Conservation (phyloP, 2,329 filamentous ascomycete genomes). For the Scytalidium lignicola region DNA sequence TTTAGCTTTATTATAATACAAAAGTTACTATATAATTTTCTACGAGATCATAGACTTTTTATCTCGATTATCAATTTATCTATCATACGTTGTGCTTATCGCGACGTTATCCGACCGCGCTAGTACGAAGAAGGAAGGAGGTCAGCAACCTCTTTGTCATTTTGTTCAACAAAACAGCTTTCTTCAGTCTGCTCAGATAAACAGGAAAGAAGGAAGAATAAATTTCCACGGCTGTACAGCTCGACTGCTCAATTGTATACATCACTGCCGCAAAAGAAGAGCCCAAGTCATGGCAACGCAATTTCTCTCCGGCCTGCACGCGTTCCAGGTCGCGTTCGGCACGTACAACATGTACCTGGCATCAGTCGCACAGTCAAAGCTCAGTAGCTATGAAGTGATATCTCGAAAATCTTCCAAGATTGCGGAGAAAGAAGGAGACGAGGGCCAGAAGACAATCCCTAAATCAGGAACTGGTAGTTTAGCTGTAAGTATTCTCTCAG, state of each 20-base stretch:
- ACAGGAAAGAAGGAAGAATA: too few species aligned
- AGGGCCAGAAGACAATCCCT: not conserved
- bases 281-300: constrained; percentile 9
- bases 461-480: not conserved
- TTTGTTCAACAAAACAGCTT: not conserved
- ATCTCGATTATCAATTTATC: too few species aligned
- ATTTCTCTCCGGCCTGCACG: constrained; percentile 28
- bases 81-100: too few species aligned
- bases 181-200: not conserved
- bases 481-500: not conserved
- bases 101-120: too few species aligned
- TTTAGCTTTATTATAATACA: too few species aligned
- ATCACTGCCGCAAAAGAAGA: not conserved
- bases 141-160: too few species aligned
- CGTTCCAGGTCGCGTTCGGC: constrained; percentile 34
- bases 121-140: too few species aligned
- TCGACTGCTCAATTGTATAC: not conserved
- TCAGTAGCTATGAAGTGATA: constrained; percentile 39
- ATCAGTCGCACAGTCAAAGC: constrained; percentile 36
- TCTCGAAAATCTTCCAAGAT: constrained; percentile 28
- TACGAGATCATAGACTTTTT: too few species aligned
- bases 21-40: too few species aligned
- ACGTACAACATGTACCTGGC: constrained; percentile 37
- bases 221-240: too few species aligned
- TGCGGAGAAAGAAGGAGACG: not conserved